Conservation (phyloP, 192 early-diverging fungal genomes). For the Coemansia sp. region DNA sequence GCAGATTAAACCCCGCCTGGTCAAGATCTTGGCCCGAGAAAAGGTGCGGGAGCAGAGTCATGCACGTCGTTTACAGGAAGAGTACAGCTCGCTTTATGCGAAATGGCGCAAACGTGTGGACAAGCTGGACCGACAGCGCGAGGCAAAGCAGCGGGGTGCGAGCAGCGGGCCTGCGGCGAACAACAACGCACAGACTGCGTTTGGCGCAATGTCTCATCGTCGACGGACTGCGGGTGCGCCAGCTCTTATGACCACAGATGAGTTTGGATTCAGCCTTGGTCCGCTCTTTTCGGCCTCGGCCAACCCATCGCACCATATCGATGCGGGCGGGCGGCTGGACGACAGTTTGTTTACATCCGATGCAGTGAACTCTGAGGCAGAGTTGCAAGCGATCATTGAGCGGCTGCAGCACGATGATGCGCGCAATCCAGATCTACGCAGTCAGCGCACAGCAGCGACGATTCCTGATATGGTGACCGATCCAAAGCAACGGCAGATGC, state of each 20-base stretch:
- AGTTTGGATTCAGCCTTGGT: slow-evolving; percentile 46
- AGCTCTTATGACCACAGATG: slow-evolving; percentile 13
- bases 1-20: slow-evolving; percentile 23
- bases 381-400: slow-evolving; percentile 72
- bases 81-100: slow-evolving; percentile 40
- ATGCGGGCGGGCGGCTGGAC: slow-evolving; percentile 11
- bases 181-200: slow-evolving; percentile 5
- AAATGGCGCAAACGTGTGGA: slow-evolving; percentile 49
- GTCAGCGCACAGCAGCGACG: slow-evolving; percentile 65
- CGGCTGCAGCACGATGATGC: slow-evolving; percentile 67
- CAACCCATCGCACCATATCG: slow-evolving; percentile 11
- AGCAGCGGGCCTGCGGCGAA: background rate
- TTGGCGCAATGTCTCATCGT: slow-evolving; percentile 14
- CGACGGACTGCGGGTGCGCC: slow-evolving; percentile 9
- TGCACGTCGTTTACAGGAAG: slow-evolving; percentile 29
- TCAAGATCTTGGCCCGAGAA: slow-evolving; percentile 23
- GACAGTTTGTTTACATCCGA: slow-evolving; percentile 60
- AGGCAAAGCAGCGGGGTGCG: slow-evolving; percentile 24
- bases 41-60: slow-evolving; percentile 15
- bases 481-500: slow-evolving; percentile 52
- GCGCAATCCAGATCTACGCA: slow-evolving; percentile 67
- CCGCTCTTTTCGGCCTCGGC: slow-evolving; percentile 36
- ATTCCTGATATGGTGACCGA: slow-evolving; percentile 74
- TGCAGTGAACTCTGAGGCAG: slow-evolving; percentile 74
- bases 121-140: slow-evolving; percentile 46